Evolutionary conservation across 768 basidiomycete species (phyloP).

Genomic region (Zangia roseola): DNA sequence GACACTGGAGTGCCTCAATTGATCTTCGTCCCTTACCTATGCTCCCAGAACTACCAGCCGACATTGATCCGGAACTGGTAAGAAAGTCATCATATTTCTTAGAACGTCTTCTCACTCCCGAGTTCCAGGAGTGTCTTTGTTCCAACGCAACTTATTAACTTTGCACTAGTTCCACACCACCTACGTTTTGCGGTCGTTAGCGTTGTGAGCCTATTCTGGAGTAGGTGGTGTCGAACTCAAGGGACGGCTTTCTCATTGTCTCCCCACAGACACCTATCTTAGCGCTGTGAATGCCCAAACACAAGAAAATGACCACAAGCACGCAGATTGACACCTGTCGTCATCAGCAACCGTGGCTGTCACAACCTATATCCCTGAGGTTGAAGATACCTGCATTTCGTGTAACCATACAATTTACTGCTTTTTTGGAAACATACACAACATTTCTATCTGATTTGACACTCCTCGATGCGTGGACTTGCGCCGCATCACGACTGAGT

Average conservation of each 20-base stretch:
- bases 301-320: constrained; percentile 2
- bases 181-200: constrained; percentile 73
- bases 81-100: constrained; percentile 7
- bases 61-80: constrained; percentile 79
- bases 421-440: neutral
- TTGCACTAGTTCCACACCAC: constrained; percentile 72
- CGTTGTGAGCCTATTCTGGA: constrained; percentile 81
- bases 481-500: no score
- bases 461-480: no score
- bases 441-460: no score
- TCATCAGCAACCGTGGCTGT: neutral
- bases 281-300: constrained; percentile 50
- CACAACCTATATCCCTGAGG: constrained; percentile 11
- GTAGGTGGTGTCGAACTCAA: constrained; percentile 41
- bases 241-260: neutral
- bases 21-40: constrained; percentile 8
- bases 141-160: constrained; percentile 79
- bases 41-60: constrained; percentile 58
- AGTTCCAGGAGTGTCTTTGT: constrained; percentile 62
- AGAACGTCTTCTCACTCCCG: neutral
- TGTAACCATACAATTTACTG: constrained; percentile 8
- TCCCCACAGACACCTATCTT: constrained; percentile 57
- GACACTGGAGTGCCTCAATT: neutral
- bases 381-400: constrained; percentile 4
- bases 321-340: constrained; percentile 1